Conservation (phyloP, 192 early-diverging fungal genomes). For the Jimgerdemannia lactiflua region DNA sequence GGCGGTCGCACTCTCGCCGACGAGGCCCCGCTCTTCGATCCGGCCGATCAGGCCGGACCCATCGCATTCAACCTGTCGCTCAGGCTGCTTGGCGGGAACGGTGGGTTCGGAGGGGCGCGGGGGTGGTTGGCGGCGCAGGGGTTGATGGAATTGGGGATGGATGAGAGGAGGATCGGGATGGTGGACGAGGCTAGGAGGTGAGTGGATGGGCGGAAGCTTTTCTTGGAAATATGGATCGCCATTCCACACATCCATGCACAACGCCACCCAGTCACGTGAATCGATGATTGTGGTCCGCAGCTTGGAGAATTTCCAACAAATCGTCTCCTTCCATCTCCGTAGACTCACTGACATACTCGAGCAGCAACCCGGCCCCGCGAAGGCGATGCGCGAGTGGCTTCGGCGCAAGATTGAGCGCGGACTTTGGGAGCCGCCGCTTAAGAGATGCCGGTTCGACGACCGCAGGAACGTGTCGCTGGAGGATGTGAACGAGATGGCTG, state of each 20-base stretch:
- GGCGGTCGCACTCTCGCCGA: constrained; percentile 40
- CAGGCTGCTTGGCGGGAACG: constrained; percentile 78
- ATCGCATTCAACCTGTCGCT: constrained; percentile 33
- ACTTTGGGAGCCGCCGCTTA: constrained; percentile 54
- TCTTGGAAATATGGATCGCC: background rate
- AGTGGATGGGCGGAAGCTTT: constrained; percentile 5
- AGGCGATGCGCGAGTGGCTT: constrained; percentile 54
- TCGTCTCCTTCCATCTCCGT: background rate
- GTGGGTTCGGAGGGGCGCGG: constrained; percentile 77
- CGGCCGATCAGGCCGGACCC: constrained; percentile 6
- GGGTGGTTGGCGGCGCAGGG: too few relatives aligned
- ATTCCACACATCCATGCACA: background rate
- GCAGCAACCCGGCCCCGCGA: constrained; percentile 63
- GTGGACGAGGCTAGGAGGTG: constrained; percentile 87
- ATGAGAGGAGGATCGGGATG: constrained; percentile 79
- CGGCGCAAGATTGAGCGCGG: constrained; percentile 82
- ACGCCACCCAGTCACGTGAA: background rate
- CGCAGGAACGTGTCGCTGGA: constrained; percentile 54
- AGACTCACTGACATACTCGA: constrained; percentile 34
- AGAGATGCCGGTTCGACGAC: constrained; percentile 86
- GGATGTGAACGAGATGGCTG: constrained; percentile 48
- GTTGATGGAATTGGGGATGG: too few relatives aligned
- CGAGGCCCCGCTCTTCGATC: constrained; percentile 31
- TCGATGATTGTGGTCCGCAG: too few relatives aligned
- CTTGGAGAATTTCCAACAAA: too few relatives aligned